These are phyloP conservation scores for Ballota nigra DNA, from an alignment of 257 asterid species.

Conservation along the genomic window DNA sequence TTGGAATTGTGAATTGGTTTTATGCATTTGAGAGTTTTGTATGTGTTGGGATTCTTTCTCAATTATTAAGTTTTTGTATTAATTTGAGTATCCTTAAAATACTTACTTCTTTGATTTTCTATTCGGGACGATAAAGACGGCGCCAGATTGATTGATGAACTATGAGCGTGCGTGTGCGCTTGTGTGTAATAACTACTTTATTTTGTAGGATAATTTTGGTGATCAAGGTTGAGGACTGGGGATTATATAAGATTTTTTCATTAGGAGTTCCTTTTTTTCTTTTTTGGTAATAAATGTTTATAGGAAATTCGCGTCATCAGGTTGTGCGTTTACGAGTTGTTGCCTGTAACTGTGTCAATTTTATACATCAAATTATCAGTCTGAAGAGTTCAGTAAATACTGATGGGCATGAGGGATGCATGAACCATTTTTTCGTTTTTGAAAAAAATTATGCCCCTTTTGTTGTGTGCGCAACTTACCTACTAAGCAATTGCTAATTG, in stretches of 20 bases:
- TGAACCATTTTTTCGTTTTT: not conserved
- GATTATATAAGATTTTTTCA: not conserved
- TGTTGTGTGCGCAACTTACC: not conserved
- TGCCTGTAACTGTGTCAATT: no score
- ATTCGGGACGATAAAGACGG: not conserved
- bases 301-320: not conserved
- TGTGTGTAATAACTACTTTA: not conserved
- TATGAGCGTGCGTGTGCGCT: not conserved
- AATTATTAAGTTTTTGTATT: not conserved
- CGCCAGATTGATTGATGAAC: not conserved
- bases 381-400: not conserved
- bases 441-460: not conserved
- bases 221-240: not conserved
- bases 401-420: not conserved
- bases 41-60: not conserved
- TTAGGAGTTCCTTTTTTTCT: not conserved
- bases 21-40: no score
- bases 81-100: not conserved
- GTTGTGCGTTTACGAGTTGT: not conserved
- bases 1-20: no score
- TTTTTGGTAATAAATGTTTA: not conserved
- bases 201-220: not conserved
- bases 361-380: not conserved
- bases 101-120: not conserved
- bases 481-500: not conserved